These are phyloP conservation scores for Arabis hirsuta DNA, from an alignment of 345 rosid species.

Conservation along the genomic window DNA sequence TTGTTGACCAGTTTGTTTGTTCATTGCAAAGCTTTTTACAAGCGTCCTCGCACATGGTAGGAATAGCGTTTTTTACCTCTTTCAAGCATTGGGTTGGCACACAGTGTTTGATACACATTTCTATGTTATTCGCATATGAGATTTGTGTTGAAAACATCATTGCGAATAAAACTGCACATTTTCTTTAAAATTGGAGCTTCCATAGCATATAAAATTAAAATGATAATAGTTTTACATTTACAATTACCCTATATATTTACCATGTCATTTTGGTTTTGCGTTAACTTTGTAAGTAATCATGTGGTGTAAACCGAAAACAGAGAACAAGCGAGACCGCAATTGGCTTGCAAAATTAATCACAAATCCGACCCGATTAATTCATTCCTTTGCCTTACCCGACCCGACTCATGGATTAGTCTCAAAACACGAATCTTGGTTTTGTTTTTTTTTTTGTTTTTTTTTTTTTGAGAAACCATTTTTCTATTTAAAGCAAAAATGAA, in stretches of 20 bases:
- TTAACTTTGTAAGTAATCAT: no score
- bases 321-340: no score
- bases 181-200: neutral
- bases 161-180: neutral
- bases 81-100: neutral
- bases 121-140: neutral
- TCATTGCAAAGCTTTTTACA: slow-evolving; percentile 27
- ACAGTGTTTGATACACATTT: slow-evolving; percentile 2
- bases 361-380: neutral
- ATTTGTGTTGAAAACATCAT: slow-evolving; percentile 10
- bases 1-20: neutral
- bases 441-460: no score
- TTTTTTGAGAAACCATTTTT: neutral
- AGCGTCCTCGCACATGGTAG: neutral
- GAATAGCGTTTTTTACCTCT: neutral
- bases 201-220: neutral
- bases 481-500: neutral
- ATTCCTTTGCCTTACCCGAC: slow-evolving; percentile 4
- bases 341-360: no score
- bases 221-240: neutral
- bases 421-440: neutral
- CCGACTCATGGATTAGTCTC: slow-evolving; percentile 14
- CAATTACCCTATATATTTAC: no score
- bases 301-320: no score
- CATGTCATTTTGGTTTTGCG: no score